phyloP scores from a whole-genome alignment of 768 basidiomycete genomes.

The Pholiota molesta region DNA sequence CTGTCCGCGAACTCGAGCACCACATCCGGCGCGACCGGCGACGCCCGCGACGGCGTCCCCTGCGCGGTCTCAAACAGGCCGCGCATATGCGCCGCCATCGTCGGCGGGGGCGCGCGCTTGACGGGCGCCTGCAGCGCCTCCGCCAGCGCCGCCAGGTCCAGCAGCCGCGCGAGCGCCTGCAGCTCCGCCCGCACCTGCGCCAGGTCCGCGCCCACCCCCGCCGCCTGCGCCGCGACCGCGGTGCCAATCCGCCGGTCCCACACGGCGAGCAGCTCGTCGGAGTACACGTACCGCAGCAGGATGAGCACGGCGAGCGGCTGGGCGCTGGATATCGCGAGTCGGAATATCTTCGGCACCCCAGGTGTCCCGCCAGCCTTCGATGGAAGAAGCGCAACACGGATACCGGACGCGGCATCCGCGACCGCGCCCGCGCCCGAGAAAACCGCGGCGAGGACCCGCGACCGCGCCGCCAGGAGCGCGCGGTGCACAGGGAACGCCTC shows the following conservation, averaged over 20 bases:
- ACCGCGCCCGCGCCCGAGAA: slow-evolving; percentile 37
- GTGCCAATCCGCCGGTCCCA: slow-evolving; percentile 85
- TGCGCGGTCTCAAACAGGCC: slow-evolving; percentile 49
- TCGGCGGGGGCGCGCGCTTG: slow-evolving; percentile 54
- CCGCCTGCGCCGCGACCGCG: slow-evolving; percentile 45
- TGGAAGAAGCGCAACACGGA: slow-evolving; percentile 34
- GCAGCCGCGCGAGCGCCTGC: slow-evolving; percentile 51
- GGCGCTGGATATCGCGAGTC: slow-evolving; percentile 54
- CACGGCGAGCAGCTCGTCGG: slow-evolving; percentile 78
- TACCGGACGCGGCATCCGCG: slow-evolving; percentile 28
- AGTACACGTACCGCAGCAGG: slow-evolving; percentile 84
- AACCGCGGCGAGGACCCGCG: slow-evolving; percentile 42
- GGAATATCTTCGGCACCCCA: slow-evolving; percentile 26
- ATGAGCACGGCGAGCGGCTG: slow-evolving; percentile 72
- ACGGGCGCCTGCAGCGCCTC: slow-evolving; percentile 60
- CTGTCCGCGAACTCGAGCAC: slow-evolving; percentile 70
- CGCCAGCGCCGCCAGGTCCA: slow-evolving; percentile 59
- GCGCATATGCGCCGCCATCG: slow-evolving; percentile 53
- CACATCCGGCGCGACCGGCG: slow-evolving; percentile 62
- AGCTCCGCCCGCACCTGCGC: slow-evolving; percentile 66
- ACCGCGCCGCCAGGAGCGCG: slow-evolving; percentile 67
- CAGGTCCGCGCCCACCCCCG: slow-evolving; percentile 42
- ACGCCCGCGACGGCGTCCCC: slow-evolving; percentile 7
- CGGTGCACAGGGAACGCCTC: slow-evolving; percentile 64
- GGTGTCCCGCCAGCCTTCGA: slow-evolving; percentile 25